phyloP scores from a whole-genome alignment of 2,329 filamentous ascomycete species.

The Ilyonectria mors-panacis region DNA sequence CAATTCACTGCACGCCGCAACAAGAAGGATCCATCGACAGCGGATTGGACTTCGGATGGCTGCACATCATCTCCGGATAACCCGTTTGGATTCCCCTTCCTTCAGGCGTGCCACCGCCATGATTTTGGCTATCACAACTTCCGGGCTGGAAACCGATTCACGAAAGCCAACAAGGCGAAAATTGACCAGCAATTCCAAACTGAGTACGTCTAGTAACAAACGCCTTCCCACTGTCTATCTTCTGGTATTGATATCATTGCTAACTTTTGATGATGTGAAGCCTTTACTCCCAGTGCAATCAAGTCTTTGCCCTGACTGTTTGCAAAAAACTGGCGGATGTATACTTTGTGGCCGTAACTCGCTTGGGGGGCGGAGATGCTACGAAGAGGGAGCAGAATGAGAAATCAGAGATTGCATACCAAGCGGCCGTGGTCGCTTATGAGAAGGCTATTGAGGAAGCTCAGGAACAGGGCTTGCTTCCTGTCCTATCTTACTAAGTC shows the following conservation, averaged over 20 bases:
- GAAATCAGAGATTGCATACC: conserved; percentile 27
- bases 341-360: conserved; percentile 57
- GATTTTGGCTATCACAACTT: conserved; percentile 72
- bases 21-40: conserved; percentile 54
- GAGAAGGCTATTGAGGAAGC: conserved; percentile 54
- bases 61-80: conserved; percentile 61
- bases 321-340: conserved; percentile 57
- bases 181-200: conserved; percentile 67
- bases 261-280: conserved; percentile 36
- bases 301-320: conserved; percentile 32
- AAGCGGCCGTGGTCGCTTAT: conserved; percentile 48
- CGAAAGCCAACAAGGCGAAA: conserved; percentile 54
- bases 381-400: conserved; percentile 54
- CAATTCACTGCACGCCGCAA: conserved; percentile 60
- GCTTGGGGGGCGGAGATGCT: conserved; percentile 54
- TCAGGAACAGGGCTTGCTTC: conserved; percentile 52
- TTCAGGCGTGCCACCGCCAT: conserved; percentile 65
- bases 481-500: conserved; percentile 21
- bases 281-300: conserved; percentile 55
- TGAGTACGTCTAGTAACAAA: conserved; percentile 51
- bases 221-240: too few species aligned
- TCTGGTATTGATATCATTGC: neutral
- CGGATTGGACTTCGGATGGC: conserved; percentile 60
- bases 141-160: conserved; percentile 64
- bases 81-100: conserved; percentile 60